Evolutionary conservation across 106 monocot genomes (phyloP).

Genomic region (Dioscorea dumetorum): DNA sequence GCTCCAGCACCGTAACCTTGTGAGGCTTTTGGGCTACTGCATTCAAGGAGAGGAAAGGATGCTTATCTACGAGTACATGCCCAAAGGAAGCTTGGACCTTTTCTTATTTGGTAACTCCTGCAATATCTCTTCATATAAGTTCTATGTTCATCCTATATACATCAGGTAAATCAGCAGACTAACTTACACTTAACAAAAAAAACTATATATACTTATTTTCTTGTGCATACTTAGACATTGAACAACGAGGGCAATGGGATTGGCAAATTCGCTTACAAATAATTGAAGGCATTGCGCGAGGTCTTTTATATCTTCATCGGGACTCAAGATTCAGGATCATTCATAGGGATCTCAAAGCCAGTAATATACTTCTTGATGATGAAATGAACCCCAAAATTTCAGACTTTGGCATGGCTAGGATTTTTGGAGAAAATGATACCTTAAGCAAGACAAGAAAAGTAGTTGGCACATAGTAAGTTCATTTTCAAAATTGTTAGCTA

Average conservation of each 20-base stretch:
- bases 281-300: slow-evolving; percentile 33
- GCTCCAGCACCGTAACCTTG: slow-evolving; percentile 36
- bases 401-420: slow-evolving; percentile 52
- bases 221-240: slow-evolving; percentile 7
- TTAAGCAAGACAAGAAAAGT: slow-evolving; percentile 26
- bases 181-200: neutral
- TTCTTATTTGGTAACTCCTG: slow-evolving; percentile 12
- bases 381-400: slow-evolving; percentile 56
- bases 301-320: slow-evolving; percentile 48
- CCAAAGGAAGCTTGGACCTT: slow-evolving; percentile 16
- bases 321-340: slow-evolving; percentile 41
- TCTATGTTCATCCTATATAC: too few species aligned
- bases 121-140: too few species aligned
- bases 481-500: neutral
- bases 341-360: slow-evolving; percentile 49
- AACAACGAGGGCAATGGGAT: slow-evolving; percentile 2
- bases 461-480: slow-evolving; percentile 47
- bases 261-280: slow-evolving; percentile 37
- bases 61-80: slow-evolving; percentile 24
- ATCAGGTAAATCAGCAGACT: too few species aligned
- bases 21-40: slow-evolving; percentile 21
- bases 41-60: slow-evolving; percentile 14
- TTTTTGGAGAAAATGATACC: slow-evolving; percentile 26
- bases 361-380: slow-evolving; percentile 44
- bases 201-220: neutral